A percentile compares a stretch with the other conserved stretches of the same genome.
Conservation (phyloP, 495 filamentous ascomycete genomes). For the Monascus purpureus region DNA sequence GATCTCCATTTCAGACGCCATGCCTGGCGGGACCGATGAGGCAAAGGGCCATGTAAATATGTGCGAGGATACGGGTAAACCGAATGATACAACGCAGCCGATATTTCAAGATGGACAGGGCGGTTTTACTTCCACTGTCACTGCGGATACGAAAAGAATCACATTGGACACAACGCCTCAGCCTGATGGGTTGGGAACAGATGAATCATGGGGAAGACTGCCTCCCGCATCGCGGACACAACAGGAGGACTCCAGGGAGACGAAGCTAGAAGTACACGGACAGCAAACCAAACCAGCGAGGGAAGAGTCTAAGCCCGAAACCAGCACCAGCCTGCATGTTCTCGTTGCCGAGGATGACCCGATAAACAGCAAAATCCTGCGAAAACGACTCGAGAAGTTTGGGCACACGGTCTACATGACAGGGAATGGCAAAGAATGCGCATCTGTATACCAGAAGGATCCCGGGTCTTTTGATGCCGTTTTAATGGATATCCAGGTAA, state of each 20-base stretch:
- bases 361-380: constrained; percentile 76
- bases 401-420: constrained; percentile 63
- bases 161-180: not conserved
- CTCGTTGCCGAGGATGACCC: constrained; percentile 90
- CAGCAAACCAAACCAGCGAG: constrained; percentile 8
- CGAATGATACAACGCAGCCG: too few species aligned
- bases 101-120: not conserved
- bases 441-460: constrained; percentile 47
- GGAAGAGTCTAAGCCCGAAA: constrained; percentile 3
- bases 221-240: not conserved
- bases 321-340: constrained; percentile 40
- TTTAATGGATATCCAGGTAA: constrained; percentile 91
- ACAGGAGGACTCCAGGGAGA: not conserved
- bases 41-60: not conserved
- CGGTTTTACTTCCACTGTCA: not conserved
- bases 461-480: constrained; percentile 60
- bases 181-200: not conserved
- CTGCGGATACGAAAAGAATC: not conserved
- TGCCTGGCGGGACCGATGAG: not conserved
- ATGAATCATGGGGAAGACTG: not conserved
- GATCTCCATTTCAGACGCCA: not conserved
- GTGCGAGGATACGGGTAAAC: not conserved
- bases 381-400: constrained; percentile 68
- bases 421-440: constrained; percentile 80
- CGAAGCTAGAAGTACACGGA: not conserved